Conservation (phyloP, 768 basidiomycete species). For the Hortiboletus flavorubellus region DNA sequence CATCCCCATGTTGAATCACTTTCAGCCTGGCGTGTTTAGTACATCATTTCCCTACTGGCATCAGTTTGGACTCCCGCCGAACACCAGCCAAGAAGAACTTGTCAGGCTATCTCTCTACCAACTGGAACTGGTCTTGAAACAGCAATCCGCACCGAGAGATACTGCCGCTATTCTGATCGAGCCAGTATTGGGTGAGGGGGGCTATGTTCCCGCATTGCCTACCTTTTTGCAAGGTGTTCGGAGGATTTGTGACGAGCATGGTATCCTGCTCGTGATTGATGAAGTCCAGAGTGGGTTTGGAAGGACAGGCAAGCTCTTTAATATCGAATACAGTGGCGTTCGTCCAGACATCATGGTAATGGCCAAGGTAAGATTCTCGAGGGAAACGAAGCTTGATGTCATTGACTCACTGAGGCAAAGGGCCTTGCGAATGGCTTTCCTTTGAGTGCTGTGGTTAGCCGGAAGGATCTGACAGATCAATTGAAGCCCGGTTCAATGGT, state of each 20-base stretch:
- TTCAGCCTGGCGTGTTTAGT: constrained; percentile 77
- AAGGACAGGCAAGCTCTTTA: constrained; percentile 78
- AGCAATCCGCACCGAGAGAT: constrained; percentile 80
- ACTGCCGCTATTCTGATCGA: constrained; percentile 94
- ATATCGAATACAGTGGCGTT: constrained; percentile 80
- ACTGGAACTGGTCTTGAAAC: constrained; percentile 71
- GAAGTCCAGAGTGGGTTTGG: constrained; percentile 92
- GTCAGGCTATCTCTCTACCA: constrained; percentile 70
- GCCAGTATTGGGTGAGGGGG: constrained; percentile 93
- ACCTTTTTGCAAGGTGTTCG: constrained; percentile 79
- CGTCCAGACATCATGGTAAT: constrained; percentile 85
- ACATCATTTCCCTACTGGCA: constrained; percentile 95
- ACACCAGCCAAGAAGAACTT: constrained; percentile 55
- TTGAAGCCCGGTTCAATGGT: constrained; percentile 81
- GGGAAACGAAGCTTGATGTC: not conserved
- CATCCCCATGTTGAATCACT: not conserved
- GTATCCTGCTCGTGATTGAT: constrained; percentile 79
- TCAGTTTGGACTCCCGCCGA: constrained; percentile 57
- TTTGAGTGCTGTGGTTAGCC: constrained; percentile 77
- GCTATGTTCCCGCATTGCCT: constrained; percentile 85
- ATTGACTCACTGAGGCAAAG: constrained; percentile 30
- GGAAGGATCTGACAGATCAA: constrained; percentile 77
- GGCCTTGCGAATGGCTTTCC: constrained; percentile 94
- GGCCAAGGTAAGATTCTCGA: constrained; percentile 63
- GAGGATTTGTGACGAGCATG: constrained; percentile 81